Conservation (phyloP, 495 filamentous ascomycete genomes). For the Immersiella caudata region DNA sequence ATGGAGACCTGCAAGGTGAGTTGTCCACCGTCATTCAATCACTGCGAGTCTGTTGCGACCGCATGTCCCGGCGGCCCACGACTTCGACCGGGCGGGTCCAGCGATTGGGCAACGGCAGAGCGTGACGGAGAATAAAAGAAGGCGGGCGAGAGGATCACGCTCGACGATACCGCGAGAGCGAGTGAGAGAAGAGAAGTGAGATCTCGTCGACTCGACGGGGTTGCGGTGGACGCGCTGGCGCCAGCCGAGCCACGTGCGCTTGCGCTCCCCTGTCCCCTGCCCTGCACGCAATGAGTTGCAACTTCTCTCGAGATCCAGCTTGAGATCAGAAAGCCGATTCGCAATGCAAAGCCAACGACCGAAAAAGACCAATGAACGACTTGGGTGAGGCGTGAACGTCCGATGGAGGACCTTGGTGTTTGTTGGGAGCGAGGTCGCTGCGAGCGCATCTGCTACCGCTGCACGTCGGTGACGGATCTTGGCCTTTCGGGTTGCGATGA, state of each 20-base stretch:
- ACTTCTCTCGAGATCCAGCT: neutral
- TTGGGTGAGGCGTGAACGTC: conserved; percentile 8
- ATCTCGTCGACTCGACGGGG: conserved; percentile 1
- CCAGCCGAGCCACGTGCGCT: conserved; percentile 19
- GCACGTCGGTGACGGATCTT: neutral
- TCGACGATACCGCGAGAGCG: conserved; percentile 1
- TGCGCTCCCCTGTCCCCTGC: conserved; percentile 14
- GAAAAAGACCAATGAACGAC: conserved; percentile 11
- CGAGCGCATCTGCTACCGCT: too few relatives aligned
- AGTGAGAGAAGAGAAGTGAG: conserved; percentile 16
- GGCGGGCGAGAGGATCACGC: neutral
- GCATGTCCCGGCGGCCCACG: conserved; percentile 12
- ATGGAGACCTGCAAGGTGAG: conserved; percentile 51
- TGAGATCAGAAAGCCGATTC: conserved; percentile 3
- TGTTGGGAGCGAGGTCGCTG: neutral
- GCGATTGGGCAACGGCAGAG: conserved; percentile 10
- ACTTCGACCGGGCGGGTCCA: conserved; percentile 2
- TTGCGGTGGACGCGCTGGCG: conserved; percentile 15
- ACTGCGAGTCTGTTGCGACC: conserved; percentile 7
- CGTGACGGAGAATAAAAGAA: conserved; percentile 1
- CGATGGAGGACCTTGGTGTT: neutral
- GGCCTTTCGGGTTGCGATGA: neutral
- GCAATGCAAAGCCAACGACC: neutral
- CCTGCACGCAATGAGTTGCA: neutral
- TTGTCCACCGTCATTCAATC: conserved; percentile 47